Evolutionary conservation across 2,329 filamentous ascomycete species (phyloP).

Genomic region (Gyromitra esculenta): DNA sequence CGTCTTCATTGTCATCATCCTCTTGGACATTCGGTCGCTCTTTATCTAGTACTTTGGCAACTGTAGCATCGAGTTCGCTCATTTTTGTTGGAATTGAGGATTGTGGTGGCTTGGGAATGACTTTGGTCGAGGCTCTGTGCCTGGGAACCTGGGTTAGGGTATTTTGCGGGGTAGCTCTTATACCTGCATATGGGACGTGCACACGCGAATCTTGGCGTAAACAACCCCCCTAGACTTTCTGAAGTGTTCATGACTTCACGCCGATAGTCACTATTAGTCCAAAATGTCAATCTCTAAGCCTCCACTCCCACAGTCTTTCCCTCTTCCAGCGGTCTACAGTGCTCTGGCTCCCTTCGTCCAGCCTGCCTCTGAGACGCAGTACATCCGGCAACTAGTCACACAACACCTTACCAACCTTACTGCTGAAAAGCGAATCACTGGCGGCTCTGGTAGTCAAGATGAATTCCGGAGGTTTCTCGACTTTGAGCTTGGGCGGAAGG

Average conservation of each 20-base stretch:
- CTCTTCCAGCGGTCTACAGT: constrained; percentile 49
- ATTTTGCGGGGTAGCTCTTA: constrained; percentile 38
- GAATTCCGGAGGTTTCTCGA: constrained; percentile 54
- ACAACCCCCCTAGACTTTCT: constrained; percentile 5
- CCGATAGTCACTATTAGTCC: constrained; percentile 1
- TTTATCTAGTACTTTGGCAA: constrained; percentile 56
- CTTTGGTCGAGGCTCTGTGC: background rate
- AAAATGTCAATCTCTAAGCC: constrained; percentile 35
- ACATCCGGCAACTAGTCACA: constrained; percentile 50
- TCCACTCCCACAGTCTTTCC: constrained; percentile 48
- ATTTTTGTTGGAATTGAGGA: constrained; percentile 34
- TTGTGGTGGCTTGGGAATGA: background rate
- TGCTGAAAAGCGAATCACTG: constrained; percentile 51
- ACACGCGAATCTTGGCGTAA: constrained; percentile 37
- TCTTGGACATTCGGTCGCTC: constrained; percentile 47
- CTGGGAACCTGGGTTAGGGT: constrained; percentile 35
- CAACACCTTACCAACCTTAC: constrained; percentile 51
- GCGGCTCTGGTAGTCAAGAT: constrained; percentile 46
- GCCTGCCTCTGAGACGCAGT: constrained; percentile 39
- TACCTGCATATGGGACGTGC: constrained; percentile 14
- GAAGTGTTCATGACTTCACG: background rate
- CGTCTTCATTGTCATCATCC: constrained; percentile 67
- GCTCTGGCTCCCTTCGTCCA: constrained; percentile 50
- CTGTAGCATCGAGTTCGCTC: constrained; percentile 51
- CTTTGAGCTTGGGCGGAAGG: constrained; percentile 48